Evolutionary conservation across 805 yeast genomes (phyloP), one percentile per base, ranked within the genome.

Genomic region (Kluyveromyces starmeri): DNA sequence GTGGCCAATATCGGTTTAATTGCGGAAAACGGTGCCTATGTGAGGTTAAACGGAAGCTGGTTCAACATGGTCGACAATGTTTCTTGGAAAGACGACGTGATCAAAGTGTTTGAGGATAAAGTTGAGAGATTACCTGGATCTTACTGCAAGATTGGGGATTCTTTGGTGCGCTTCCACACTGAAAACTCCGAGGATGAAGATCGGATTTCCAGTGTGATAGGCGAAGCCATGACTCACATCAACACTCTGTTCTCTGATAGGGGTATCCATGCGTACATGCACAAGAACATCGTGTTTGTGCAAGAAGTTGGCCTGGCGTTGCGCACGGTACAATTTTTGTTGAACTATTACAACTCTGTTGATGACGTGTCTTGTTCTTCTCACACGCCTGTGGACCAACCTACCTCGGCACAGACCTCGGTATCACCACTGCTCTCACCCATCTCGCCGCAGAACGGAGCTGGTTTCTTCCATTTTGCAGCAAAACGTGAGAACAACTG

Each of bases 1-100:
- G 68, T 75, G 4, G 73, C 80, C 1, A 73, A 73, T 26, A 50
- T 88, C 20, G 96, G 96, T 0, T 63, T 89, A 34, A 76, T 89
- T 42, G 94, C 96, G 1, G 97, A 88, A 56, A 78, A 80, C 51
- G 97, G 97, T 23, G 94, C 85, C 0, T 84, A 71, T 48, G 67
- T 89, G 21, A 77, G 71, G 52, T 48, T 74, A 13, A 68, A 71
- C 14, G 48, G 53, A 44, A 58, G 64, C 9, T 84, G 94, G 94
- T 58, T 70, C 31, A 67, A 80, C 2, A 64, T 80, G 15, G 73
- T 75, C 20, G 71, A 73, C 38, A 73, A 73, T 40, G 71, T 65
- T 20, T 63, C 66, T 35, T 58, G 68, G 43, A 61, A 61, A 13
- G 41, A 32, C 19, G 59, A 58, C 31, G 60, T 56, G 20, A 47